Evolutionary conservation across 83 land plant genomes (phyloP).

Genomic region (Larix sibirica): DNA sequence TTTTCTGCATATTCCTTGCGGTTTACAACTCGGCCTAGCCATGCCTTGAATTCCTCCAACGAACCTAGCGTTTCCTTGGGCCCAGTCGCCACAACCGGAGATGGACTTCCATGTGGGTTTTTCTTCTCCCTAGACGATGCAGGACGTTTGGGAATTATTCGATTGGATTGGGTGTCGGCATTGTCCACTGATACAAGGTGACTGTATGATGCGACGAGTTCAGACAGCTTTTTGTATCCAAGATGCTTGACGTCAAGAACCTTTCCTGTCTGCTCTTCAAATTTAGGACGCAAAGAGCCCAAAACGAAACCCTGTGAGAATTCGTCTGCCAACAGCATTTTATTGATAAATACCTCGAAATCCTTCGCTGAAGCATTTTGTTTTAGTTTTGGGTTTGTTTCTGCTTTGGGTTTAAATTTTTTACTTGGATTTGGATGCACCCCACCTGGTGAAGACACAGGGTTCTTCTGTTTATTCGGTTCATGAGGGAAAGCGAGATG

Average conservation of each 20-base stretch:
- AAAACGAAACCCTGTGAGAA: constrained; percentile 9
- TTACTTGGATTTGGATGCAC: neutral
- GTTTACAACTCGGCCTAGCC: constrained; percentile 5
- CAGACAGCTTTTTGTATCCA: constrained; percentile 5
- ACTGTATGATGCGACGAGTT: neutral
- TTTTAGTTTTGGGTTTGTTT: neutral
- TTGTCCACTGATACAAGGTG: constrained; percentile 6
- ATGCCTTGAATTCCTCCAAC: neutral
- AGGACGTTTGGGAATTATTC: neutral
- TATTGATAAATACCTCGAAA: neutral
- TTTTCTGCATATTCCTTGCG: neutral
- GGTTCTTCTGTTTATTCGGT: too few species aligned
- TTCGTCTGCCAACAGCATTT: neutral
- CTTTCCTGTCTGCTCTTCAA: constrained; percentile 4
- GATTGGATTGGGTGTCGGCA: neutral
- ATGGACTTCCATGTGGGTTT: neutral
- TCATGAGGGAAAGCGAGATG: too few species aligned
- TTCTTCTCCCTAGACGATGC: neutral
- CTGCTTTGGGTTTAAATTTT: neutral
- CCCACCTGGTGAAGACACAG: neutral
- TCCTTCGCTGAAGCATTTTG: neutral
- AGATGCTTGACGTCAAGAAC: constrained; percentile 1
- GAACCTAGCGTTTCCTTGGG: neutral
- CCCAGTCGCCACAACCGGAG: neutral
- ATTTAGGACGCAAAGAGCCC: neutral